phyloP scores from a whole-genome alignment of 805 yeast species.

The Lachancea fermentati region DNA sequence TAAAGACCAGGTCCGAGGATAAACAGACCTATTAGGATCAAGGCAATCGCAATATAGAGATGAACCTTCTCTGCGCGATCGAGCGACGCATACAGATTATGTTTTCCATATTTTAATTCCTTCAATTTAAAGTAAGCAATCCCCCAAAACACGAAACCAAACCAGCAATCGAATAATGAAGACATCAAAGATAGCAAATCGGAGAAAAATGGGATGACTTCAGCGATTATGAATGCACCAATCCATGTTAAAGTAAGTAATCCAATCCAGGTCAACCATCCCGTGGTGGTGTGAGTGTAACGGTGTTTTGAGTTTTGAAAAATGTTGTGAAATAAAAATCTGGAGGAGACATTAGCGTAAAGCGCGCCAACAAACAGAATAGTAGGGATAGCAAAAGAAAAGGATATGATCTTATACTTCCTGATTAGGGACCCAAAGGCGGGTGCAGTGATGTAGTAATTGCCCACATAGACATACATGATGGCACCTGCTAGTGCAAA shows the following conservation, averaged over 20 bases:
- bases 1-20: conserved; percentile 57
- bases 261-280: conserved; percentile 50
- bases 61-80: conserved; percentile 34
- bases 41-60: conserved; percentile 31
- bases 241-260: conserved; percentile 44
- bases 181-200: conserved; percentile 54
- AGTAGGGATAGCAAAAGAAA: conserved; percentile 58
- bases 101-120: conserved; percentile 31
- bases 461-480: conserved; percentile 54
- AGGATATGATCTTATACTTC: conserved; percentile 46
- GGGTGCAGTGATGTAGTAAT: conserved; percentile 49
- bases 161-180: conserved; percentile 60
- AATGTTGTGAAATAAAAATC: conserved; percentile 44
- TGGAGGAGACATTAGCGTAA: conserved; percentile 50
- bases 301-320: conserved; percentile 42
- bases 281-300: conserved; percentile 41
- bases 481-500: conserved; percentile 53
- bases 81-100: conserved; percentile 25
- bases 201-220: conserved; percentile 59
- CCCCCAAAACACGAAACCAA: conserved; percentile 61
- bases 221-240: conserved; percentile 52
- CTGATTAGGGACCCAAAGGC: conserved; percentile 50
- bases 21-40: conserved; percentile 46
- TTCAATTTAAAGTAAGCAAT: conserved; percentile 47
- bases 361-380: conserved; percentile 50